These are phyloP conservation scores for Curvularia verruculosa DNA, from an alignment of 2,329 filamentous ascomycete genomes.

Conservation along the genomic window DNA sequence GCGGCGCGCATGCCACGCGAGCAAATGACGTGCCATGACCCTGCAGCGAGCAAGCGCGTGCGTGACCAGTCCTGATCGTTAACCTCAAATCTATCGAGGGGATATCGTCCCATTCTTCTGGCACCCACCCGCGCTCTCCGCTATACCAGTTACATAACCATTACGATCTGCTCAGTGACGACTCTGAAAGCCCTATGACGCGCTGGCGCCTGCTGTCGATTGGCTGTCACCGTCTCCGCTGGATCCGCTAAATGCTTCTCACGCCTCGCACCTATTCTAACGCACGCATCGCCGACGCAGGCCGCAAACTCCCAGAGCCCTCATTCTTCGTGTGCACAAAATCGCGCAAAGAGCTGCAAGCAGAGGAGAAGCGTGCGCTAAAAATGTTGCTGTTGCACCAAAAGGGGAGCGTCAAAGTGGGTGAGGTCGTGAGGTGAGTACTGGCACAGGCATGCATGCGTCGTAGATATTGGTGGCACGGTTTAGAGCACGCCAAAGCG, in stretches of 20 bases:
- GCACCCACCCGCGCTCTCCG: conserved; percentile 1
- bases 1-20: conserved; percentile 19
- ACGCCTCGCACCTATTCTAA: conserved; percentile 49
- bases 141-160: conserved; percentile 1
- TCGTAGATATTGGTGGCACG: not conserved
- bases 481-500: conserved; percentile 1
- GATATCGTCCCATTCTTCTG: conserved; percentile 6
- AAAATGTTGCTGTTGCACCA: conserved; percentile 91
- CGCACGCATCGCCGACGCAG: conserved; percentile 46
- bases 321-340: conserved; percentile 44
- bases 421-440: conserved; percentile 81
- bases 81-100: conserved; percentile 1
- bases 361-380: conserved; percentile 40
- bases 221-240: conserved; percentile 29
- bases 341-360: conserved; percentile 43
- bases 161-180: conserved; percentile 14
- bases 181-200: conserved; percentile 23
- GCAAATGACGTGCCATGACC: conserved; percentile 16
- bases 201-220: conserved; percentile 20
- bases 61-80: conserved; percentile 10
- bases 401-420: conserved; percentile 87
- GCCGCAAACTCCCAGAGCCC: conserved; percentile 33
- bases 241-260: conserved; percentile 50
- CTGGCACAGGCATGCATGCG: not conserved
- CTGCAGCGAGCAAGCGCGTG: conserved; percentile 17